Evolutionary conservation across 768 basidiomycete genomes (phyloP), one percentile per base, ranked within the genome.

Genomic region (Sistotremastrum niveocremeum): DNA sequence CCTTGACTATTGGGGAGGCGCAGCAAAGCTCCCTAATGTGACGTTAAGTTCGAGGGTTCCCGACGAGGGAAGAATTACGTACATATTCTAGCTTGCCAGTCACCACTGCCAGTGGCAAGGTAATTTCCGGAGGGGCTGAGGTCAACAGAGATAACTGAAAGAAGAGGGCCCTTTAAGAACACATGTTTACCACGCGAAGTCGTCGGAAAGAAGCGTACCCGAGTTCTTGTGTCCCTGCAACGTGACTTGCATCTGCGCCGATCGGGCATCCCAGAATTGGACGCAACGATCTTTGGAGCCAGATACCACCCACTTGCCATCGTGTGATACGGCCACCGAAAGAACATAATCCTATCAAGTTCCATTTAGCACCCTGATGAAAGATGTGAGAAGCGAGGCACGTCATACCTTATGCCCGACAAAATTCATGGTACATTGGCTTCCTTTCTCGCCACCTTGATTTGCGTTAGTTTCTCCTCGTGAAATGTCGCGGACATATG

Each of bases 231-330:
- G 73, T 46, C 84, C 80, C 60, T 97, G 93, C 33, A 99, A 69
- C 84, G 94, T 89, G 56, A 87, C 83, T 61, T 98, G 93, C 56
- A 90, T 82, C 37, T 79, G 74, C 37, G 77, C 81, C 8, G 72
- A 73, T 51, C 75, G 71, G 44, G 86, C 77, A 58, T 93, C 87
- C 81, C 86, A 89, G 60, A 94, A 90, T 61, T 93, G 88, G 46
- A 99, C 91, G 1, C 89, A 84, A 8, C 95, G 84, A 60, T 99
- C 95, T 66, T 97, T 97, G 34, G 80, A 82, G 44, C 95, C 94
- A 7, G 88, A 91, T 7, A 95, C 93, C 54, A 98, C 83, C 86
- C 90, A 84, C 52, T 86, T 79, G 4, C 87, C 88, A 62, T 97
- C 93, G 51, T 89, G 84, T 40, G 87, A 89, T 41, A 91, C 86